phyloP scores from a whole-genome alignment of 192 early-diverging fungal species.

The Dissophora ornata region DNA sequence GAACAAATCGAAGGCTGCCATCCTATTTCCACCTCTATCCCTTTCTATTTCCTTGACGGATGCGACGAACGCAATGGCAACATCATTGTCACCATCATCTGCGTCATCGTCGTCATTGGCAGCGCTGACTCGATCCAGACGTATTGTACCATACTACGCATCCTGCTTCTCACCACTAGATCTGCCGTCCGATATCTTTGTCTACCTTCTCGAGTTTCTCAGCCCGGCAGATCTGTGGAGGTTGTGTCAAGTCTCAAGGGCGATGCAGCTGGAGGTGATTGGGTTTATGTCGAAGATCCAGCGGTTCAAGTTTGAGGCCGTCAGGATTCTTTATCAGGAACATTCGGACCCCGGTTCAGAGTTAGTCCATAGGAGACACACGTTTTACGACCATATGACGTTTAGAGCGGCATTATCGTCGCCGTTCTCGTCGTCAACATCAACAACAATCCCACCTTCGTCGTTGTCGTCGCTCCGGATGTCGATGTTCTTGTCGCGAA shows the following conservation, averaged over 20 bases:
- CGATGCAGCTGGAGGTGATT: slow-evolving; percentile 19
- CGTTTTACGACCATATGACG: slow-evolving; percentile 21
- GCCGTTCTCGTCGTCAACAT: neutral
- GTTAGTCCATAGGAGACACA: neutral
- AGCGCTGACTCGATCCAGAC: neutral
- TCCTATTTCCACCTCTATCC: slow-evolving; percentile 13
- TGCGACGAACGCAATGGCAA: neutral
- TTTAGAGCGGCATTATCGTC: neutral
- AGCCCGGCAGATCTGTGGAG: slow-evolving; percentile 38
- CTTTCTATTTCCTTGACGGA: slow-evolving; percentile 4
- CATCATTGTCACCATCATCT: slow-evolving; percentile 5
- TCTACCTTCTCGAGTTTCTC: slow-evolving; percentile 36
- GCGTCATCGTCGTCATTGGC: slow-evolving; percentile 4
- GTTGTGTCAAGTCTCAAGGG: slow-evolving; percentile 21
- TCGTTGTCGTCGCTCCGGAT: too few relatives aligned
- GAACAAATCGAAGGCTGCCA: slow-evolving; percentile 6
- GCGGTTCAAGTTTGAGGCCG: slow-evolving; percentile 24
- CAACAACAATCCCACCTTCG: too few relatives aligned
- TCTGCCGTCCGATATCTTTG: slow-evolving; percentile 36
- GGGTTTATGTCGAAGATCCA: slow-evolving; percentile 36
- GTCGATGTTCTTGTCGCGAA: too few relatives aligned
- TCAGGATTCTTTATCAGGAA: slow-evolving; percentile 41
- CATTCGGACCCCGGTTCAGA: slow-evolving; percentile 4
- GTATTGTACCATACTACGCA: slow-evolving; percentile 5
- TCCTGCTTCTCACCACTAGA: slow-evolving; percentile 44